Evolutionary conservation across 1,284 basidiomycete species (phyloP).

Genomic region (Boletellus sp.): DNA sequence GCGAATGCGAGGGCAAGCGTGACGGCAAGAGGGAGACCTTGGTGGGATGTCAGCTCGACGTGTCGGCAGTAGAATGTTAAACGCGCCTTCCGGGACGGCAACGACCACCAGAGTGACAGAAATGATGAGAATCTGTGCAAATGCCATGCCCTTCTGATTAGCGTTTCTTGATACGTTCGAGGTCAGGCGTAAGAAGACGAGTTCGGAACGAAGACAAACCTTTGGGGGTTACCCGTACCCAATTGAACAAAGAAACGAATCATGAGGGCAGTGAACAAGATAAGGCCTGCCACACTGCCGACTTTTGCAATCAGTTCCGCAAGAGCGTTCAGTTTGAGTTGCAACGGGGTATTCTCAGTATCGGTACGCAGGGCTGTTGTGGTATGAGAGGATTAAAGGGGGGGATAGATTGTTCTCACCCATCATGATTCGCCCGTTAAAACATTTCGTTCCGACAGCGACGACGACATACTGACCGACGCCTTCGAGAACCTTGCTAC

Average conservation of each 20-base stretch:
- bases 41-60: slow-evolving; percentile 9
- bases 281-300: slow-evolving; percentile 77
- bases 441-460: slow-evolving; percentile 87
- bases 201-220: slow-evolving; percentile 32
- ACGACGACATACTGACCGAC: slow-evolving; percentile 92
- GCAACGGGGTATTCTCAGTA: slow-evolving; percentile 86
- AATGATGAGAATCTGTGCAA: slow-evolving; percentile 93
- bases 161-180: slow-evolving; percentile 46
- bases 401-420: slow-evolving; percentile 46
- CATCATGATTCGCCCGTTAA: slow-evolving; percentile 97
- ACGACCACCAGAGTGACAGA: slow-evolving; percentile 94
- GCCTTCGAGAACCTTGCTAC: slow-evolving; percentile 94
- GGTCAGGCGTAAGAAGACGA: not conserved
- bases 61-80: not conserved
- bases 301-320: slow-evolving; percentile 94
- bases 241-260: slow-evolving; percentile 93
- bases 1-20: slow-evolving; percentile 96
- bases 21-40: slow-evolving; percentile 91
- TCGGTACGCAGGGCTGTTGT: slow-evolving; percentile 71
- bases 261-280: slow-evolving; percentile 85
- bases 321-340: slow-evolving; percentile 88
- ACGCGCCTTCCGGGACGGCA: slow-evolving; percentile 88
- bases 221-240: slow-evolving; percentile 49
- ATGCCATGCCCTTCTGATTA: slow-evolving; percentile 84
- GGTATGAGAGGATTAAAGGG: slow-evolving; percentile 12